Base-by-base conservation (phyloP, 371 early-diverging fungal genomes). In the Conidiobolus incongruus region DNA sequence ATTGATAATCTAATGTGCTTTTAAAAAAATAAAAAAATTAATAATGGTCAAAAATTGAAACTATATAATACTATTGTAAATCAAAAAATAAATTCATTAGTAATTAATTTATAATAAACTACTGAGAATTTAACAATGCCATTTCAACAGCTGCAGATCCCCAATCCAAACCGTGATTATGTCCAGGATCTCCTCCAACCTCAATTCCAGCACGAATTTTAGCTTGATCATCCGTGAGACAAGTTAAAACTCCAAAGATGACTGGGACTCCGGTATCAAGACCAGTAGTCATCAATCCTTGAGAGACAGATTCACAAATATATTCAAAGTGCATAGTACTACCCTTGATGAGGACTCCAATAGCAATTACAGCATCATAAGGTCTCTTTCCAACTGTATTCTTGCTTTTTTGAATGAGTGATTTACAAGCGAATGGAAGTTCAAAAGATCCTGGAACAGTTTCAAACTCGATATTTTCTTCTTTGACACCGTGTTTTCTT, bases 261-360 rank as follows among this genome's bases (percentile, higher is more conserved):
- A 84, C 81, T 22, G 97, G 97, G 2, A 76, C 68, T 2, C 73
- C 70, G 0, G 81, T 70, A 46, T 91, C 88, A 42, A 96, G 59
- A 11, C 85, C 81, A 16, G 93, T 89, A 19, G 77, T 68, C 86
- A 91, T 91, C 28, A 93, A 59, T 1, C 88, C 94, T 28, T 87
- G 81, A 40, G 74, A 72, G 2, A 79, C 78, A 4, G 93, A 81
- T 44, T 90, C 90, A 34, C 81, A 73, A 44, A 95, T 95, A 58
- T 95, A 95, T 59, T 93, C 96, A 67, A 91, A 95, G 52, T 95
- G 96, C 75, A 88, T 85, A 31, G 96, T 95, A 41, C 69, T 68
- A 36, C 96, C 96, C 71, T 92, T 95, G 69, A 95, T 91, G 40
- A 95, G 74, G 20, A 92, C 79, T 34, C 96, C 96, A 51, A 95